Conservation (phyloP, 2,329 filamentous ascomycete genomes). For the Nemania bipapillata region DNA sequence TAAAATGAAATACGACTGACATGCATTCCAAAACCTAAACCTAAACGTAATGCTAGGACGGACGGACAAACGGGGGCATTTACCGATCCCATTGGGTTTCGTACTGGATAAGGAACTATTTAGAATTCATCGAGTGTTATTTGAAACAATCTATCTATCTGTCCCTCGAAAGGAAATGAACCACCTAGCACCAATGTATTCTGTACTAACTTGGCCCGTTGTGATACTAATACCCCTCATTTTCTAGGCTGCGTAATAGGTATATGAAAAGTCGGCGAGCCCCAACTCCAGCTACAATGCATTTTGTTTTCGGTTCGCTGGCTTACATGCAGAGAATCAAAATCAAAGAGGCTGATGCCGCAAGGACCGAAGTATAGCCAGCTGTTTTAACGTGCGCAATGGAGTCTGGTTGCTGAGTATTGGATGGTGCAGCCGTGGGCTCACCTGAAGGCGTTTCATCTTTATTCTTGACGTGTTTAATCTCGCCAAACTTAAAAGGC, state of each 20-base stretch:
- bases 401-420: conserved; percentile 8
- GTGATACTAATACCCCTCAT: background rate
- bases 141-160: too few species aligned
- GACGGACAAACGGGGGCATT: background rate
- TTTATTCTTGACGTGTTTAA: conserved; percentile 56
- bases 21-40: background rate
- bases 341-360: conserved; percentile 2
- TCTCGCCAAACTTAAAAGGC: conserved; percentile 61
- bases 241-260: background rate
- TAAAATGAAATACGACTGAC: too few species aligned
- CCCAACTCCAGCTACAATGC: background rate
- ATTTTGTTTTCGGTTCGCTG: background rate
- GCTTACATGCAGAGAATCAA: background rate
- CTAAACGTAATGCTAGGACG: background rate
- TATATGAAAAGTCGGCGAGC: background rate
- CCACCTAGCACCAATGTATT: too few species aligned
- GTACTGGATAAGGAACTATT: too few species aligned
- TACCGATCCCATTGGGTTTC: background rate
- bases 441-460: conserved; percentile 2
- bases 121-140: too few species aligned
- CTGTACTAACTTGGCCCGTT: too few species aligned
- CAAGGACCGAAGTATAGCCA: background rate
- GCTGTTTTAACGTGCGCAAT: background rate
- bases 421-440: conserved; percentile 22
- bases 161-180: too few species aligned